These are phyloP conservation scores for Scheffersomyces lignicola DNA, from an alignment of 1,139 yeast genomes.

Conservation along the genomic window DNA sequence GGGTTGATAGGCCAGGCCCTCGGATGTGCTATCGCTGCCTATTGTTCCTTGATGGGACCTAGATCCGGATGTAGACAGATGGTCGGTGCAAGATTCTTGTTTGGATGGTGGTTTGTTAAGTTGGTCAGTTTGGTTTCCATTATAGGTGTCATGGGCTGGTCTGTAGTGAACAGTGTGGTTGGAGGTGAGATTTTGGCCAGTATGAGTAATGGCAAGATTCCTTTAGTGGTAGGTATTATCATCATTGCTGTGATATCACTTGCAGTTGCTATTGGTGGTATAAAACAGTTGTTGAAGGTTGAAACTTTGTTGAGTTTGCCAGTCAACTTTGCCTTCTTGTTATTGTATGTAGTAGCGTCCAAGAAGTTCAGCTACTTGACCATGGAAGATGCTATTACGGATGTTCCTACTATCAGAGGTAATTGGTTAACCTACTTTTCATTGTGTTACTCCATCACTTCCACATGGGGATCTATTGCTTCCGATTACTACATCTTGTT, in stretches of 20 bases:
- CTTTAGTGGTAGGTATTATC: conserved; percentile 71
- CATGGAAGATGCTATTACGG: conserved; percentile 40
- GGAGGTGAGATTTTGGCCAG: conserved; percentile 80
- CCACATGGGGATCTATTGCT: conserved; percentile 90
- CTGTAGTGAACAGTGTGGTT: conserved; percentile 77
- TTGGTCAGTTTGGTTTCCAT: conserved; percentile 67
- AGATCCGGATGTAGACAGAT: conserved; percentile 84
- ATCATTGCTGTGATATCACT: conserved; percentile 67
- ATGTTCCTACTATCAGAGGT: conserved; percentile 48
- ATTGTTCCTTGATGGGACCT: conserved; percentile 84
- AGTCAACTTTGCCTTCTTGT: conserved; percentile 63
- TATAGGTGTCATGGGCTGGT: conserved; percentile 83
- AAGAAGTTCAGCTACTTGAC: conserved; percentile 48
- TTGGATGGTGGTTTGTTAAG: conserved; percentile 84
- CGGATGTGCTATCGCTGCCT: conserved; percentile 78
- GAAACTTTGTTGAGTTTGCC: conserved; percentile 73
- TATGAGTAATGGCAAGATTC: conserved; percentile 61
- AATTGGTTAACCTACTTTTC: conserved; percentile 75
- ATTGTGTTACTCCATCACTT: conserved; percentile 73
- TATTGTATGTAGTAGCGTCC: conserved; percentile 69
- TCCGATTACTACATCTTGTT: conserved; percentile 82
- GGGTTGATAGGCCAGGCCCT: conserved; percentile 63
- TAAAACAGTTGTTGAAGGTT: conserved; percentile 63
- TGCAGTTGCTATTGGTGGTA: conserved; percentile 73
- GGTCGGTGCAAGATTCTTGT: conserved; percentile 76